Base-by-base conservation (phyloP, 2,329 filamentous ascomycete genomes). In the Diaporthe caulivora region DNA sequence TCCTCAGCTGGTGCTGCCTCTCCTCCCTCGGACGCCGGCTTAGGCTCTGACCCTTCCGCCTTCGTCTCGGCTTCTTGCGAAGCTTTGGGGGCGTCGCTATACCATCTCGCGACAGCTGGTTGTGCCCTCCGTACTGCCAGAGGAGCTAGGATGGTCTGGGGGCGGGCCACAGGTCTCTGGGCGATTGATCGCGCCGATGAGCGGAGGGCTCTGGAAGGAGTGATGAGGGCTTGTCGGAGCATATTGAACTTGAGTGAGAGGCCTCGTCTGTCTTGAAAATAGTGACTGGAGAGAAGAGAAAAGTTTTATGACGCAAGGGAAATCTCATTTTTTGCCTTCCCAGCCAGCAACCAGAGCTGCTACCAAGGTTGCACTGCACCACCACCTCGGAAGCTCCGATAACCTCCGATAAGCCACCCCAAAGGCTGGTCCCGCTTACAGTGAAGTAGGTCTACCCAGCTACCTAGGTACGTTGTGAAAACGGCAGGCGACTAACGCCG, bases 171-270 rank as follows among this genome's bases (percentile, higher is more conserved):
- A 72, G 82, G 81, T 76, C 81, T 80, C 77, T 81, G 80, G 60
- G 79, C 79, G 68, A 83, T 77, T 54, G 81, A 78, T 71, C 83
- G 79, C 71, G 84, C 79, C 74, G 80, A 80, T 72, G 84, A 82
- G 81, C 86, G 83, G 75, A 87, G 80, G 53, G 84, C 84, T 80
- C 85, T 82, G 72, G 85, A 84, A 49, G 86, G 83, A 74, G 82
- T 77, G 70, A 84, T 80, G 67, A 87, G 74, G 71, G 82, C 82
- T 79, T 87, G 85, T 78, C 85, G 85, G 76, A 88, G 81, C 86
- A 88, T 88, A 44, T 71, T 80, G 69, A 70, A 31, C 34, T 34
- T 70, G 34, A 55, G 15, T 68, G 34, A 26, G 49, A 47, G 47
- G 42, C 49, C 57, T 70, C 49, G 31, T 29, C 37, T 24, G 53